phyloP scores from a whole-genome alignment of 2,329 filamentous ascomycete genomes.

The Ceratocystis cubensis region DNA sequence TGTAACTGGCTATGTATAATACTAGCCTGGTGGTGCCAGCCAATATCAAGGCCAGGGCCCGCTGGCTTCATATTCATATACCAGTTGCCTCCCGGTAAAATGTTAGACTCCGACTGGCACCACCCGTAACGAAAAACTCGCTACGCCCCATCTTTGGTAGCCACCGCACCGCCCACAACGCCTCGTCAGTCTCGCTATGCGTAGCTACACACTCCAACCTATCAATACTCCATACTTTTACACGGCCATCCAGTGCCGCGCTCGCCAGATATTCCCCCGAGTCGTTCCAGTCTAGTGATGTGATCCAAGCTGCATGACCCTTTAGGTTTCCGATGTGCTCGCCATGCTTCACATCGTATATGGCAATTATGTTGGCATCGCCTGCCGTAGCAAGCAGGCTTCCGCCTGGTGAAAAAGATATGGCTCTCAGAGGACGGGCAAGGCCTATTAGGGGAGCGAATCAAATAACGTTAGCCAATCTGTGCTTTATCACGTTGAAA shows the following conservation, averaged over 20 bases:
- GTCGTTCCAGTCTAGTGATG: conserved; percentile 82
- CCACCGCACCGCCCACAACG: conserved; percentile 76
- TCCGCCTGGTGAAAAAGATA: conserved; percentile 77
- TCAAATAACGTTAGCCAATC: not conserved
- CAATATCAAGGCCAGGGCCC: not conserved
- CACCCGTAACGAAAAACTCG: conserved; percentile 66
- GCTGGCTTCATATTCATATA: conserved; percentile 30
- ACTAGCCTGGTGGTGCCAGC: not conserved
- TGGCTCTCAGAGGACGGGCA: conserved; percentile 47
- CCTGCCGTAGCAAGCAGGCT: conserved; percentile 80
- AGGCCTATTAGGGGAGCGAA: conserved; percentile 2
- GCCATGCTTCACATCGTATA: conserved; percentile 86
- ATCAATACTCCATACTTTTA: conserved; percentile 91
- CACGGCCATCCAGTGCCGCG: conserved; percentile 82
- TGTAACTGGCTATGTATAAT: not conserved
- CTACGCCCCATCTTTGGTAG: conserved; percentile 57
- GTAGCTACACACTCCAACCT: conserved; percentile 76
- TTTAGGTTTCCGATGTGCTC: conserved; percentile 80
- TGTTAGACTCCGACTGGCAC: conserved; percentile 60
- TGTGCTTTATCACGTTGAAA: not conserved
- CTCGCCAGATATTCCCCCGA: conserved; percentile 85
- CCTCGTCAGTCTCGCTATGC: conserved; percentile 77
- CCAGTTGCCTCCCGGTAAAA: conserved; percentile 81
- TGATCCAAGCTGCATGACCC: conserved; percentile 76
- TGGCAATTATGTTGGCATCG: conserved; percentile 73